A percentile compares a stretch with the other conserved stretches of the same genome.
Evolutionary conservation across 179 eudicot genomes (phyloP).

Genomic region (Silene vulgaris): DNA sequence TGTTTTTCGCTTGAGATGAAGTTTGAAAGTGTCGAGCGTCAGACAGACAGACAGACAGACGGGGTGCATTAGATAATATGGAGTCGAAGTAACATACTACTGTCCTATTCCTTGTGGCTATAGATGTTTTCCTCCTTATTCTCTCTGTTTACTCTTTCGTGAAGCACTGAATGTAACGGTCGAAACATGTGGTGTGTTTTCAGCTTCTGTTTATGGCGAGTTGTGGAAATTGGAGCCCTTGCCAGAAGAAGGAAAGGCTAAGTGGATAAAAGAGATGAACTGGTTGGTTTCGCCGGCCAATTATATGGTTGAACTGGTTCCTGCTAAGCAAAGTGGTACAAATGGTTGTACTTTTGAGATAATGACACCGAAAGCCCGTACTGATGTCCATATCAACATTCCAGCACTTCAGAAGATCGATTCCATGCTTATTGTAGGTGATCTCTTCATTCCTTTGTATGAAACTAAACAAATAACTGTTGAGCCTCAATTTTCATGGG

Average conservation of each 20-base stretch:
- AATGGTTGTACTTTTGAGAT: conserved; percentile 78
- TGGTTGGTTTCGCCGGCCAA: conserved; percentile 89
- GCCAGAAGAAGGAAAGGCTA: conserved; percentile 59
- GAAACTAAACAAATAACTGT: not conserved
- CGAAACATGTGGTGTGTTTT: conserved; percentile 15
- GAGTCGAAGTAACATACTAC: no score
- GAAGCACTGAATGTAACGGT: not conserved
- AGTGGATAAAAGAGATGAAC: conserved; percentile 82
- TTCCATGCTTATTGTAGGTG: conserved; percentile 95
- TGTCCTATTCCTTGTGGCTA: not conserved
- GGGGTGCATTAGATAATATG: no score
- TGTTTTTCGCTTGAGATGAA: no score
- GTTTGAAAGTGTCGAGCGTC: no score
- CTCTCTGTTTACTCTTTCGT: not conserved
- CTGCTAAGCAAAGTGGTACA: conserved; percentile 62
- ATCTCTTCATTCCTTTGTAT: conserved; percentile 28
- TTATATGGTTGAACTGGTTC: conserved; percentile 91
- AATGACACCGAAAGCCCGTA: conserved; percentile 90
- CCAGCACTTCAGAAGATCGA: conserved; percentile 91
- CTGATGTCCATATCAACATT: conserved; percentile 74
- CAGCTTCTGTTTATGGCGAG: conserved; percentile 92
- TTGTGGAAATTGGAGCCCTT: conserved; percentile 93
- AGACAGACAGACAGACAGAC: no score
- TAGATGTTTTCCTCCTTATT: not conserved
- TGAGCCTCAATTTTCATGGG: not conserved